Base-by-base conservation (phyloP, 768 basidiomycete genomes). In the Lentinus tigrinus region DNA sequence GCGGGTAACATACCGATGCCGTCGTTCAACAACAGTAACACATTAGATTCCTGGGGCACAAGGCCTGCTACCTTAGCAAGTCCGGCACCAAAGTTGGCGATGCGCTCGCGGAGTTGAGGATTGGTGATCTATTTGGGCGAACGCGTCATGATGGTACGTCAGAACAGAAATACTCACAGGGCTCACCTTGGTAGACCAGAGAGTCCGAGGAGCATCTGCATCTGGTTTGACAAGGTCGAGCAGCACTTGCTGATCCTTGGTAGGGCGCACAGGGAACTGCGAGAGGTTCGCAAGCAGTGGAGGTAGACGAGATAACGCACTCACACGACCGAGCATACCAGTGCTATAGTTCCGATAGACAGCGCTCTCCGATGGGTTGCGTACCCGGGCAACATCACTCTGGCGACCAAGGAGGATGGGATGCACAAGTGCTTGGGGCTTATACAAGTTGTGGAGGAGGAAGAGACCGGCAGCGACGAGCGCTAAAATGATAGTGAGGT, bases 361-460 rank as follows among this genome's bases (percentile, higher is more conserved):
- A 0, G 93, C 91, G 65, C 91, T 94, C 74, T 95, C 90, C 8
- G 82, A 79, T 13, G 88, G 80, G 67, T 91, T 87, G 52, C 95
- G 78, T 3, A 95, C 91, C 49, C 87, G 80, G 13, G 86, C 87
- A 26, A 89, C 88, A 70, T 97, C 95, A 65, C 92, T 93, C 78
- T 98, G 95, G 49, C 93, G 78, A 7, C 95, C 94, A 1, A 98
- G 81, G 9, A 96, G 80, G 63, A 98, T 89, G n/a, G 95, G 95
- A 67, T 97, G 95, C 0, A 95, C 93, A 42, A 95, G 82, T 2
- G 89, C 87, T 64, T 89, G 89, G 3, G 89, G 89, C 64, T 82
- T 90, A 74, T 91, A 90, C 59, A 91, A 75, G 69, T 85, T 91
- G 67, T 85, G 85, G 43, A 92, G 76, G 31, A 91, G 78, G 69